Evolutionary conservation across 2,329 filamentous ascomycete species (phyloP).

Genomic region (Verticillium nonalfalfae): DNA sequence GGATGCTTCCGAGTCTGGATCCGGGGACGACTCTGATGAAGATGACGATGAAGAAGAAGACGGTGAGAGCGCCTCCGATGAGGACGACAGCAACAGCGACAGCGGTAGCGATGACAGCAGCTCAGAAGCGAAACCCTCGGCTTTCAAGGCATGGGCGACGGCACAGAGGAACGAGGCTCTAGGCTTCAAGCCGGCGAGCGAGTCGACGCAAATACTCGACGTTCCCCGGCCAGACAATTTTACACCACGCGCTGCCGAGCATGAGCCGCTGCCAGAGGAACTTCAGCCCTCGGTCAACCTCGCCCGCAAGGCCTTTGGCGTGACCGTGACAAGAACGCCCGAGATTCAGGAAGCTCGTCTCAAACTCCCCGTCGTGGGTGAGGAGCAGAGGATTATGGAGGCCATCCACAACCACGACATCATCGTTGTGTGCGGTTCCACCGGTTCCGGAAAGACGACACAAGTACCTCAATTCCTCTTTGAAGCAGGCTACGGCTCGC

Average conservation of each 20-base stretch:
- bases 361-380: conserved; percentile 81
- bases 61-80: conserved; percentile 19
- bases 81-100: conserved; percentile 23
- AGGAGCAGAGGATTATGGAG: conserved; percentile 98
- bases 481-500: conserved; percentile 84
- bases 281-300: conserved; percentile 54
- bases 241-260: conserved; percentile 58
- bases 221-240: conserved; percentile 58
- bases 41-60: conserved; percentile 14
- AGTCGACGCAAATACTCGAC: conserved; percentile 33
- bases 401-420: conserved; percentile 87
- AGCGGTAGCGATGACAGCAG: conserved; percentile 22
- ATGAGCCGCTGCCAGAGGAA: conserved; percentile 64
- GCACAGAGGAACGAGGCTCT: conserved; percentile 79
- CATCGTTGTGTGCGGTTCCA: conserved; percentile 89
- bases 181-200: conserved; percentile 50
- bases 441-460: conserved; percentile 95
- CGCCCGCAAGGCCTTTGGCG: conserved; percentile 68
- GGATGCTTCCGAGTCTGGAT: conserved; percentile 19
- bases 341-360: conserved; percentile 75
- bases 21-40: conserved; percentile 17
- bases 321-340: conserved; percentile 61
- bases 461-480: conserved; percentile 95
- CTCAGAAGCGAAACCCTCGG: conserved; percentile 41
- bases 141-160: conserved; percentile 92